Evolutionary conservation across 2,329 filamentous ascomycete species (phyloP), one percentile per base, ranked within the genome.

Genomic region (Aspergillus ruber): DNA sequence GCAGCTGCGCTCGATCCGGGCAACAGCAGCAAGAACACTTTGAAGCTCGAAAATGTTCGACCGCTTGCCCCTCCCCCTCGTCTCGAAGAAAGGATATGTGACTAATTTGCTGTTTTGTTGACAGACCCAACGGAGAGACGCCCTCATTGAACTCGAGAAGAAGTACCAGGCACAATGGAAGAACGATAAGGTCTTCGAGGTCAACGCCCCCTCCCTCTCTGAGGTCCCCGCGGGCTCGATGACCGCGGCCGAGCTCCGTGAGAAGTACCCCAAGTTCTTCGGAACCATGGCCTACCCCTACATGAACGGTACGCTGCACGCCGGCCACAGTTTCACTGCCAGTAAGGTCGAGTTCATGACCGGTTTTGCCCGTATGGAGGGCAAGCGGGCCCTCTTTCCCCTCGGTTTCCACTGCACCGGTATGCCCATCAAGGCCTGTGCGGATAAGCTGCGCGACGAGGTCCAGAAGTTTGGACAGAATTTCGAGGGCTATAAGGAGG

Each of bases 401-500:
- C 85, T 93, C 63, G 93, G 91, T 27, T 98, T 90, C 75, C 93
- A 98, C 76, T 89, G 86, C 73, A 97, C 91, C 0, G 93, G 93
- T 60, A 94, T 98, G 85, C 90, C 90, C 41, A 98, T 98, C 76
- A 96, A 96, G 73, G 90, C 93, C 5, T 94, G 88, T 62, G 90
- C 93, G 46, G 91, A 98, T 76, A 97, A 97, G 77, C 81, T 98
- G 41, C 83, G 85, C 50, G 83, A 88, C 53, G 93, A 98, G 72
- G 85, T 97, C 48, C 83, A 88, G 70, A 77, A 86, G 73, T 98
- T 97, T 62, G 93, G 93, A 18, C 74, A 85, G 64, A 83, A 90
- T 62, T 97, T 97, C 54, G 85, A 90, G 62, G 76, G 79, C 42
- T 95, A 89, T 69, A 77, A 80, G 46, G 80, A 83, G 47, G 82